Percentiles rank a stretch among this genome's conserved stretches.
These are phyloP conservation scores for Oenanthe sinensis DNA, from an alignment of 129 eudicot species.

Conservation along the genomic window DNA sequence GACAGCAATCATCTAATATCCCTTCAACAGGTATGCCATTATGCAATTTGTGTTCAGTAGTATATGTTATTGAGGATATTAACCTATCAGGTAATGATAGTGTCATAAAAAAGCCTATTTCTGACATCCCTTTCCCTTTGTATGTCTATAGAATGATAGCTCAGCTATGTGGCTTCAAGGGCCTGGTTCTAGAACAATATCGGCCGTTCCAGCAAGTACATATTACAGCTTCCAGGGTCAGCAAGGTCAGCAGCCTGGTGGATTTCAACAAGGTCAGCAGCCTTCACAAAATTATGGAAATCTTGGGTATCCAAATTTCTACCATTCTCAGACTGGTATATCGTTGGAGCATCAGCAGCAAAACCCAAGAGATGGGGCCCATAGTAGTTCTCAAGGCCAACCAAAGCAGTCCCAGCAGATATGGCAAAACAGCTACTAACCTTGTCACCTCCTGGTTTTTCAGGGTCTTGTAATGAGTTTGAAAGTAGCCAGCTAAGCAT, in stretches of 20 bases:
- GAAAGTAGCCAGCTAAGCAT: slow-evolving; percentile 44
- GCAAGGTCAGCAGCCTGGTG: slow-evolving; percentile 69
- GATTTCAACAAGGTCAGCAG: slow-evolving; percentile 68
- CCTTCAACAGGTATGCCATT: slow-evolving; percentile 74
- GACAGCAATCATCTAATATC: slow-evolving; percentile 68
- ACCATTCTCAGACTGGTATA: slow-evolving; percentile 64
- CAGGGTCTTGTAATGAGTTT: slow-evolving; percentile 66
- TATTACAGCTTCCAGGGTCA: slow-evolving; percentile 70
- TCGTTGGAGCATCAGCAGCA: slow-evolving; percentile 72
- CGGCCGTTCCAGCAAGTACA: slow-evolving; percentile 67
- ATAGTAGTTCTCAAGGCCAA: slow-evolving; percentile 63
- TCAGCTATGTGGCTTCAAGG: slow-evolving; percentile 77
- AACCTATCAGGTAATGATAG: background rate
- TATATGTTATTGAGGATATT: background rate
- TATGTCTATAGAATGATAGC: slow-evolving; percentile 31
- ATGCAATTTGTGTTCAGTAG: background rate
- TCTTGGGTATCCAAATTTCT: slow-evolving; percentile 66
- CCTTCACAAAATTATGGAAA: slow-evolving; percentile 58
- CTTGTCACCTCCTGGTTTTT: slow-evolving; percentile 39
- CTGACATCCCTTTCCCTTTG: background rate
- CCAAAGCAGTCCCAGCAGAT: slow-evolving; percentile 69
- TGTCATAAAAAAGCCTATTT: background rate
- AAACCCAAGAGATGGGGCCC: slow-evolving; percentile 64
- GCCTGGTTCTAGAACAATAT: slow-evolving; percentile 66
- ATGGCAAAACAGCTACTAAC: slow-evolving; percentile 86